Evolutionary conservation across 108 stramenopile genomes (phyloP).

Genomic region (Mayamaea pseudoterrestris): DNA sequence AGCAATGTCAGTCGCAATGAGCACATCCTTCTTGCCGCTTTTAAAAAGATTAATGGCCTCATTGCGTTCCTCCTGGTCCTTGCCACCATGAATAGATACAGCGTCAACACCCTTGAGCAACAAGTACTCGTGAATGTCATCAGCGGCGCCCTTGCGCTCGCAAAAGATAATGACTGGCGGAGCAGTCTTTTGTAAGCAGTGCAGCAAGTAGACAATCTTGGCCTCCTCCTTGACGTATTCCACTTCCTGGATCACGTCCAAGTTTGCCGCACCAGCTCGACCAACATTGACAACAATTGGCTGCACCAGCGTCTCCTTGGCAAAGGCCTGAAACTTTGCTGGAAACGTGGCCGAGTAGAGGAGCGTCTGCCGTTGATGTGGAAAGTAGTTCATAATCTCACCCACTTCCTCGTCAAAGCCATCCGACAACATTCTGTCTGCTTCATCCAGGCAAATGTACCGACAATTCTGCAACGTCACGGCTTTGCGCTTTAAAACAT

Average conservation of each 20-base stretch:
- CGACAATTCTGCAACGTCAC: slow-evolving; percentile 84
- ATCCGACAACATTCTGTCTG: slow-evolving; percentile 96
- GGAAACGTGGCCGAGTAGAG: slow-evolving; percentile 98
- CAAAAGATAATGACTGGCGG: slow-evolving; percentile 98
- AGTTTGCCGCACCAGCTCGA: slow-evolving; percentile 94
- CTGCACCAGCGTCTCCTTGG: slow-evolving; percentile 85
- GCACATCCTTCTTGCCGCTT: slow-evolving; percentile 87
- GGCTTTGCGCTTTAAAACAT: slow-evolving; percentile 78
- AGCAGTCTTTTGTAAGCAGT: slow-evolving; percentile 97
- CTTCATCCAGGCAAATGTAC: slow-evolving; percentile 96
- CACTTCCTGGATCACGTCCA: slow-evolving; percentile 99
- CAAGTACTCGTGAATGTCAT: slow-evolving; percentile 98
- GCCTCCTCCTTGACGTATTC: slow-evolving; percentile 98
- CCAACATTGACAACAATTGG: slow-evolving; percentile 97
- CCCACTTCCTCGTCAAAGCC: slow-evolving; percentile 97
- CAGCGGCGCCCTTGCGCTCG: slow-evolving; percentile 93
- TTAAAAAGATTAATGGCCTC: slow-evolving; percentile 90
- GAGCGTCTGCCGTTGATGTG: slow-evolving; percentile 93
- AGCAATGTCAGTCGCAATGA: slow-evolving; percentile 97
- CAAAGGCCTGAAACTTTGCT: slow-evolving; percentile 97
- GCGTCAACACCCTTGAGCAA: slow-evolving; percentile 97
- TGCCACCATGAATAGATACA: slow-evolving; percentile 97
- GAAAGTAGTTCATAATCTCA: slow-evolving; percentile 95
- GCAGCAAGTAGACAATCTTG: slow-evolving; percentile 91
- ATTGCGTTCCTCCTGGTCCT: slow-evolving; percentile 97